Conservation (phyloP, 1,284 basidiomycete species). For the Moniliella sp. region DNA sequence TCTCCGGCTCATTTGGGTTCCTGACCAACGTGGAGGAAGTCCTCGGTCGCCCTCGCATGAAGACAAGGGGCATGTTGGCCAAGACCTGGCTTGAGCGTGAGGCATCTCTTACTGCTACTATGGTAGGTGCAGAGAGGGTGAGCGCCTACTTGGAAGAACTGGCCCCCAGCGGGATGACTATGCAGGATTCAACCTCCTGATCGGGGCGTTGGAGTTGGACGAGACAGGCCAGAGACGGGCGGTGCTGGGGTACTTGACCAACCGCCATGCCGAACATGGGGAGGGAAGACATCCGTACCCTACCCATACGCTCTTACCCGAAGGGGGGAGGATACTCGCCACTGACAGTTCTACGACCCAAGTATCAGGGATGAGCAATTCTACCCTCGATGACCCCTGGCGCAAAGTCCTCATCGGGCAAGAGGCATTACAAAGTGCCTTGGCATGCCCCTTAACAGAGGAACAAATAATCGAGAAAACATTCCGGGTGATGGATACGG, state of each 20-base stretch:
- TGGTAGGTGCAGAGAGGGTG: too few species aligned
- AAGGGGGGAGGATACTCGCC: neutral
- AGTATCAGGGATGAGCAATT: slow-evolving; percentile 3
- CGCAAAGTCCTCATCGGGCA: slow-evolving; percentile 1
- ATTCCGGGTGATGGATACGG: neutral
- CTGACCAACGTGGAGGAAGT: slow-evolving; percentile 23
- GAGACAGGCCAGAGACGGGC: slow-evolving; percentile 1
- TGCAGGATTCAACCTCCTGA: slow-evolving; percentile 18
- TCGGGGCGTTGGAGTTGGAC: slow-evolving; percentile 9
- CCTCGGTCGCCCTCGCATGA: slow-evolving; percentile 11
- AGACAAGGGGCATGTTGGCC: neutral
- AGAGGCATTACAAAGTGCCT: neutral
- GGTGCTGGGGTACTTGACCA: slow-evolving; percentile 1
- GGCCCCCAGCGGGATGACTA: slow-evolving; percentile 3
- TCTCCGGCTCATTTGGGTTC: slow-evolving; percentile 9
- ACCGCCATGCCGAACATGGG: neutral
- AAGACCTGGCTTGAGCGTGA: neutral
- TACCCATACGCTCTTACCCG: neutral
- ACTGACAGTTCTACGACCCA: neutral
- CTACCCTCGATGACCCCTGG: slow-evolving; percentile 2
- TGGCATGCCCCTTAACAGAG: neutral
- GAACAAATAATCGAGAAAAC: neutral
- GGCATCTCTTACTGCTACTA: too few species aligned
- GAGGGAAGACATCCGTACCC: neutral
- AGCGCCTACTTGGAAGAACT: slow-evolving; percentile 3